Percentiles rank a stretch among this genome's conserved stretches.
Conservation (phyloP, 106 monocot genomes). For the Posidonia australis region DNA sequence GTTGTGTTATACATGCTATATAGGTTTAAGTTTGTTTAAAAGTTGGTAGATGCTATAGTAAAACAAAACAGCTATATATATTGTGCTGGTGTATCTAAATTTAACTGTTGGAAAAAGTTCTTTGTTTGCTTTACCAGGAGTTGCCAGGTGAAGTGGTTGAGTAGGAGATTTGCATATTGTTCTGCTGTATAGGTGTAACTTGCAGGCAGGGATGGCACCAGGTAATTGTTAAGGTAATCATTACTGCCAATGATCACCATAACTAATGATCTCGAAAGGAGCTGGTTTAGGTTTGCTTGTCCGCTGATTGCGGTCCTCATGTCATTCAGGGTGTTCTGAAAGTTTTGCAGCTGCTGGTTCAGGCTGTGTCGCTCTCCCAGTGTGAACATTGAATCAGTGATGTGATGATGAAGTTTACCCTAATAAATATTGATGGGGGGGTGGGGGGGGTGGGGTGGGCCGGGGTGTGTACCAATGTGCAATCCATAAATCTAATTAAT, state of each 20-base stretch:
- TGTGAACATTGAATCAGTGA: too few species aligned
- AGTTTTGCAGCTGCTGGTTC: slow-evolving; percentile 51
- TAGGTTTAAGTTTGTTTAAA: too few species aligned
- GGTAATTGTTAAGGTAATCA: background rate
- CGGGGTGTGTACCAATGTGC: too few species aligned
- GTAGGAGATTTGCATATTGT: slow-evolving; percentile 42
- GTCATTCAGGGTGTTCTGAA: slow-evolving; percentile 40
- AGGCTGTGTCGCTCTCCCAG: slow-evolving; percentile 48
- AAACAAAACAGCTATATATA: background rate
- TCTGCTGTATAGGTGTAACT: slow-evolving; percentile 37
- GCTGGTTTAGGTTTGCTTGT: slow-evolving; percentile 18
- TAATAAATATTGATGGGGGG: too few species aligned
- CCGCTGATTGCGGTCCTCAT: slow-evolving; percentile 16
- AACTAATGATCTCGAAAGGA: slow-evolving; percentile 22
- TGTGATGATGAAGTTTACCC: too few species aligned
- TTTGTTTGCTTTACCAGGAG: slow-evolving; percentile 23
- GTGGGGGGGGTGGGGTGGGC: too few species aligned
- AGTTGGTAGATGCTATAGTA: too few species aligned
- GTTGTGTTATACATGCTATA: too few species aligned
- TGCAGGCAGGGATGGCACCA: slow-evolving; percentile 30
- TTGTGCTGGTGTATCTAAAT: background rate
- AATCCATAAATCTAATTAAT: too few species aligned
- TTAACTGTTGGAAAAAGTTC: background rate
- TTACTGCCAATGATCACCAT: background rate
- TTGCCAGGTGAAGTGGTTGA: slow-evolving; percentile 50